Evolutionary conservation across 345 rosid genomes (phyloP), one percentile per base, ranked within the genome.

Genomic region (Populus alba): DNA sequence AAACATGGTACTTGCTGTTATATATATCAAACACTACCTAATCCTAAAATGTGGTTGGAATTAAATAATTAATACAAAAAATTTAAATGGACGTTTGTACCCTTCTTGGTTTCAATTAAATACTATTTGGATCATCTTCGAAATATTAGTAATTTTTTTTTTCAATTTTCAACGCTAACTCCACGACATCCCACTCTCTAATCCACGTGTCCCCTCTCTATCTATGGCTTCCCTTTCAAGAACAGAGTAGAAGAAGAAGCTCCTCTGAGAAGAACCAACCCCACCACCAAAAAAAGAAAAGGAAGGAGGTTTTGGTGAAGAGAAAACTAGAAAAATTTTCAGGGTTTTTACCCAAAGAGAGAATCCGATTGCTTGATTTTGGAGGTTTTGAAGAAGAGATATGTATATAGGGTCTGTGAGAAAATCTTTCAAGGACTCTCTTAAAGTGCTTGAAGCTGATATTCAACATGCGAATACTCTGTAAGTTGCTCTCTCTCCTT

Each of bases 381-480:
- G 29, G 13, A n/a, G 29, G 27, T 9, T n/a, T 57, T 59, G 25
- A 59, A 59, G 37, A 69, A n/a, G 66, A 75, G 81, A 81, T 81
- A 87, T 90, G 93, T 84, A 80, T 74, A 72, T 81, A 70, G 86
- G 78, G 71, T 83, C 90, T 68, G 86, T 87, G 93, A 81, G 90
- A 67, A 90, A 87, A 79, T 80, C 94, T 20, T 87, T 86, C 72
- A 84, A 73, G 84, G 90, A 86, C 80, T 82, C 86, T 39, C 83
- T 89, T 61, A 87, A 88, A 72, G 89, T 83, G 62, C 90, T 90
- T 25, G 93, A 90, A 87, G 93, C 93, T 78, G 93, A 90, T 82
- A 88, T 90, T 35, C 93, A 90, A 74, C 91, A 90, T 79, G 93
- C 93, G 45, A 90, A 90, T 71, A 87, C 89, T 67, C 86, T 90